Evolutionary conservation across 257 asterid genomes (phyloP).

Genomic region (Leonotis leonurus): DNA sequence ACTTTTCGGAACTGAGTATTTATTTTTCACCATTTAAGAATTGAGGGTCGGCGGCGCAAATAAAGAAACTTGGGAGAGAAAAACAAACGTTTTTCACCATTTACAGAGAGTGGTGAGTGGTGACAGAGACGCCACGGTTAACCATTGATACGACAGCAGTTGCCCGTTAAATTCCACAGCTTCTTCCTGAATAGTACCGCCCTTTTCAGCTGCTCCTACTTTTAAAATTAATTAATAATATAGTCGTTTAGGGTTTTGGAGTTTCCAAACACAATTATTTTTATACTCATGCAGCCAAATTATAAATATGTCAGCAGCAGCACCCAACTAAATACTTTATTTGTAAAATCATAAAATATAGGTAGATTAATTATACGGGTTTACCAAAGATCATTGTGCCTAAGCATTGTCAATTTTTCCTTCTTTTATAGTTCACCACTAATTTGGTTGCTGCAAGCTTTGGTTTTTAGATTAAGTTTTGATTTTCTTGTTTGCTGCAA

Average conservation of each 20-base stretch:
- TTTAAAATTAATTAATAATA: constrained; percentile 26
- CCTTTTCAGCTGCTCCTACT: constrained; percentile 29
- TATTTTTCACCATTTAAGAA: too few relatives aligned
- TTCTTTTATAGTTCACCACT: neutral
- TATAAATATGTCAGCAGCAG: neutral
- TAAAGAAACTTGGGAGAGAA: too few relatives aligned
- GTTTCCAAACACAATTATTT: neutral
- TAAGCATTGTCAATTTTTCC: neutral
- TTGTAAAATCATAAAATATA: constrained; percentile 27
- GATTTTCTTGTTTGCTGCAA: too few relatives aligned
- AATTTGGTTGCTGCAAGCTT: neutral
- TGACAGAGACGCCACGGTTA: constrained; percentile 18
- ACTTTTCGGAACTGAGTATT: too few relatives aligned
- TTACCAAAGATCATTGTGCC: constrained; percentile 18
- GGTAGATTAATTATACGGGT: constrained; percentile 19
- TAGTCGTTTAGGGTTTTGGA: constrained; percentile 14
- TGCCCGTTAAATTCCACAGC: constrained; percentile 35
- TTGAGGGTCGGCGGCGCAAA: too few relatives aligned
- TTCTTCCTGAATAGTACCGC: constrained; percentile 4
- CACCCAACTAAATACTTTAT: constrained; percentile 5
- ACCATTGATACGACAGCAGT: constrained; percentile 18
- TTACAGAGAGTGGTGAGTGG: constrained; percentile 1
- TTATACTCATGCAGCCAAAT: neutral
- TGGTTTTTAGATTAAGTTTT: too few relatives aligned
- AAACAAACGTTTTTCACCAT: neutral